Base-by-base conservation (phyloP, 495 filamentous ascomycete genomes). In the Hypoxylon subgilvum region DNA sequence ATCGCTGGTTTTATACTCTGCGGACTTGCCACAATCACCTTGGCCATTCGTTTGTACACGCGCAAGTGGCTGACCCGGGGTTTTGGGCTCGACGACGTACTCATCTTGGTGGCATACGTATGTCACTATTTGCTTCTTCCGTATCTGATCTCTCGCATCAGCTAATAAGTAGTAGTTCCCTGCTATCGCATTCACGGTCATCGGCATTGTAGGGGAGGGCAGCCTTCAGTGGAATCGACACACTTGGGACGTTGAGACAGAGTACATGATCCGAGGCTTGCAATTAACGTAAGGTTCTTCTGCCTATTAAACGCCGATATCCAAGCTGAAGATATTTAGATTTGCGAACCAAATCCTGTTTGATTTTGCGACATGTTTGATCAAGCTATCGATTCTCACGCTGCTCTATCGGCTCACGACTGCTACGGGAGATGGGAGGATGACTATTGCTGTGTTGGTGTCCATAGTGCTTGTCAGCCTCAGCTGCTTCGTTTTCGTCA, bases 221-320 rank as follows among this genome's bases (percentile, higher is more conserved):
- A 19, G 41, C n/a, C 81, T 76, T 52, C 79, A 79, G 19, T 83
- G 80, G 81, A 76, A 81, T 47, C 73, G 82, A 18, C 85, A 86
- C 66, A 60, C 79, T 27, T 84, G 79, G 76, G 81, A 85, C 52
- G 66, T 84, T 3, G 74, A 74, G 16, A 7, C 59, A 8, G 23
- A 64, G 1, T 67, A 70, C 67, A 47, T 77, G 9, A 60, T 69
- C 12, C 61, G 57, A 14, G 61, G 68, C 22, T 67, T 74, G 48
- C 77, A 79, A 47, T 63, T 84, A 34, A 78, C 22, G 68, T 70
- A 66, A 43, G 38, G n/a, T 3, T 18, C 12, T 22, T 2, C 31
- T 44, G 18, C 10, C 14, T 14, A 0, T 18, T 17, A 31, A 40
- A 1, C 14, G 18, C 25, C 3, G 10, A 19, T 16, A 6, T 31